Conservation (phyloP, 306 rosid species). For the Pachyrhizus erosus region DNA sequence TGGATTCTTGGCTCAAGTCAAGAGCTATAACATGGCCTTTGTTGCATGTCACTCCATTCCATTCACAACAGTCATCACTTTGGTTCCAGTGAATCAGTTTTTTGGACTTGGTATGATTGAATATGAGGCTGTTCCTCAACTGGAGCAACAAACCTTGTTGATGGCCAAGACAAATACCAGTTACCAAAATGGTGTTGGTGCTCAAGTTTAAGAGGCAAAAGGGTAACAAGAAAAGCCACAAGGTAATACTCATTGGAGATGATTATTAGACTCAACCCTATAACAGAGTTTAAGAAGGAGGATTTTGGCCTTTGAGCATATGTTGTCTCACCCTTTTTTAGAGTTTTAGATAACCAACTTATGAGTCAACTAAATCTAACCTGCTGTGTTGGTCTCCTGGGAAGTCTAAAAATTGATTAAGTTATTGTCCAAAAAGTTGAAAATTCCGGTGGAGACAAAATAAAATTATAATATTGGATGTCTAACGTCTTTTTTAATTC, state of each 20-base stretch:
- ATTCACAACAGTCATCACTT: slow-evolving; percentile 16
- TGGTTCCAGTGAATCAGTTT: slow-evolving; percentile 2
- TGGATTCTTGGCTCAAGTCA: slow-evolving; percentile 13
- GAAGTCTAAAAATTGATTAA: not conserved
- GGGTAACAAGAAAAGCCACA: not conserved
- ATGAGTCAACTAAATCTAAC: not conserved
- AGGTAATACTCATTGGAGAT: not conserved
- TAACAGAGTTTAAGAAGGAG: not conserved
- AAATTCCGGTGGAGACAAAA: too few relatives aligned
- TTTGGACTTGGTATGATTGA: not conserved
- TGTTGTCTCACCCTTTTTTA: not conserved
- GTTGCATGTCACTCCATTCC: slow-evolving; percentile 3
- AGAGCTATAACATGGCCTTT: not conserved
- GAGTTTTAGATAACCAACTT: not conserved
- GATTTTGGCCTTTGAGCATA: slow-evolving; percentile 5
- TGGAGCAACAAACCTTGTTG: not conserved
- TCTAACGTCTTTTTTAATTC: too few relatives aligned
- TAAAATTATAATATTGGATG: too few relatives aligned
- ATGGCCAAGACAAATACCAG: not conserved
- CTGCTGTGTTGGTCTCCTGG: not conserved
- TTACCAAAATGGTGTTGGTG: not conserved
- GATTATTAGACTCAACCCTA: not conserved
- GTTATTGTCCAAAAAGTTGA: too few relatives aligned
- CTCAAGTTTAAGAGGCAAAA: slow-evolving; percentile 10
- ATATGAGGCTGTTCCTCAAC: not conserved